A percentile compares a stretch with the other conserved stretches of the same genome.
Evolutionary conservation across 129 eudicot species (phyloP).

Genomic region (Scalesia atractyloides): DNA sequence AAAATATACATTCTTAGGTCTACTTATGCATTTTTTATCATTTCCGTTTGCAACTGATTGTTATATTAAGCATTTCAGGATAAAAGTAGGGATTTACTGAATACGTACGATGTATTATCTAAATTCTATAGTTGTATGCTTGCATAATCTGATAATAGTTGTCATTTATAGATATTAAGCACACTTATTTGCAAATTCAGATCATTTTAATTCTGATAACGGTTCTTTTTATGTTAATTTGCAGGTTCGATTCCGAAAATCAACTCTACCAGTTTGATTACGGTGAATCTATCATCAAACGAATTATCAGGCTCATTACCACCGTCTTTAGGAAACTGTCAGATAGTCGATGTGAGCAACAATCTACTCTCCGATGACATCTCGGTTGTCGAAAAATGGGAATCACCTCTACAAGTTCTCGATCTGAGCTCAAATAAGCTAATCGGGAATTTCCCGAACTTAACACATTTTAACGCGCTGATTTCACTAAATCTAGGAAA

Average conservation of each 20-base stretch:
- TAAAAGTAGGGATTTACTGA: neutral
- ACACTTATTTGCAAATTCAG: neutral
- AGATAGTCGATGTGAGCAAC: slow-evolving; percentile 67
- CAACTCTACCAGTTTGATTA: slow-evolving; percentile 63
- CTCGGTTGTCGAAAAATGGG: slow-evolving; percentile 52
- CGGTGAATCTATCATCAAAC: slow-evolving; percentile 71
- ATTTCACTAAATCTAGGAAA: slow-evolving; percentile 56
- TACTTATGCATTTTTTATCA: neutral
- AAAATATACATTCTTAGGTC: neutral
- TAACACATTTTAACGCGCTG: slow-evolving; percentile 58
- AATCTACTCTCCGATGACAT: slow-evolving; percentile 60
- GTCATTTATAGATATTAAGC: neutral
- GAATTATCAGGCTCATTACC: slow-evolving; percentile 73
- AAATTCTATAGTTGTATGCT: neutral
- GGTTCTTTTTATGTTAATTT: slow-evolving; percentile 7
- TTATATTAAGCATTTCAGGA: neutral
- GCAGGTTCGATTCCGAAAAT: slow-evolving; percentile 70
- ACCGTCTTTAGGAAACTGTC: slow-evolving; percentile 60
- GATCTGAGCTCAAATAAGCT: slow-evolving; percentile 91
- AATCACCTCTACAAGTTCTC: slow-evolving; percentile 55
- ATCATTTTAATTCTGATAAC: neutral
- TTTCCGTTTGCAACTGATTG: slow-evolving; percentile 2
- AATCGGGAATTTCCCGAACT: slow-evolving; percentile 64
- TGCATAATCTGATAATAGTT: neutral
- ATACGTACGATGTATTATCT: too few relatives aligned